Percentiles rank a stretch among this genome's conserved stretches.
These are phyloP conservation scores for Leishmania martiniquensis DNA, from an alignment of 208 protist species.

Conservation along the genomic window DNA sequence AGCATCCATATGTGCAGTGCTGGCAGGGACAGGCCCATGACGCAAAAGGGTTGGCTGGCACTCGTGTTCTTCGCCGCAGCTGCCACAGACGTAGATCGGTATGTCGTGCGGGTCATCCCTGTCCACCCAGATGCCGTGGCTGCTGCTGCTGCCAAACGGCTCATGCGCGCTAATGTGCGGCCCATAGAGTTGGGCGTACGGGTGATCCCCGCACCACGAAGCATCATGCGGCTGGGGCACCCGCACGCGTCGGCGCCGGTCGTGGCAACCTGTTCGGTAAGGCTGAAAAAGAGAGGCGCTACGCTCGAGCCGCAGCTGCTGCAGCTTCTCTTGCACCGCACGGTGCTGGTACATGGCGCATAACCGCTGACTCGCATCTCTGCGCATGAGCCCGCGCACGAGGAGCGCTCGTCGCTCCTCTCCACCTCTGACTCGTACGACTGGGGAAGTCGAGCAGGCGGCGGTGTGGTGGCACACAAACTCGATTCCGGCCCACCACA, in stretches of 20 bases:
- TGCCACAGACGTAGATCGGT: not conserved
- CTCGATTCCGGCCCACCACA: slow-evolving; percentile 34
- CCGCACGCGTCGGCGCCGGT: not conserved
- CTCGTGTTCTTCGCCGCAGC: not conserved
- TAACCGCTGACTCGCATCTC: slow-evolving; percentile 9
- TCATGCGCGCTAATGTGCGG: not conserved
- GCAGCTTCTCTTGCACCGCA: slow-evolving; percentile 20
- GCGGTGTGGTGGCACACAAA: slow-evolving; percentile 17
- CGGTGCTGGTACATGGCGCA: slow-evolving; percentile 13
- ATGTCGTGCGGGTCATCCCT: not conserved
- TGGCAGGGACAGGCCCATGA: not conserved
- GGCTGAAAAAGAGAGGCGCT: not conserved
- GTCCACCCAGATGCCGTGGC: slow-evolving; percentile 7
- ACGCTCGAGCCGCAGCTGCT: slow-evolving; percentile 23
- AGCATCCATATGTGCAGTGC: not conserved
- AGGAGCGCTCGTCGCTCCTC: not conserved
- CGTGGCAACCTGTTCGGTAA: not conserved
- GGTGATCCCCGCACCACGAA: not conserved
- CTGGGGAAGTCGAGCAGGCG: not conserved
- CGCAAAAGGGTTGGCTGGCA: not conserved
- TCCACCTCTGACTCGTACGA: not conserved
- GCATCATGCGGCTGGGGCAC: not conserved
- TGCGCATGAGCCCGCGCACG: not conserved
- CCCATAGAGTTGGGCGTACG: not conserved
- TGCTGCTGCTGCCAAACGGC: slow-evolving; percentile 26